Evolutionary conservation across 495 filamentous ascomycete species (phyloP), one percentile per base, ranked within the genome.

Genomic region (Talaromyces borbonicus): DNA sequence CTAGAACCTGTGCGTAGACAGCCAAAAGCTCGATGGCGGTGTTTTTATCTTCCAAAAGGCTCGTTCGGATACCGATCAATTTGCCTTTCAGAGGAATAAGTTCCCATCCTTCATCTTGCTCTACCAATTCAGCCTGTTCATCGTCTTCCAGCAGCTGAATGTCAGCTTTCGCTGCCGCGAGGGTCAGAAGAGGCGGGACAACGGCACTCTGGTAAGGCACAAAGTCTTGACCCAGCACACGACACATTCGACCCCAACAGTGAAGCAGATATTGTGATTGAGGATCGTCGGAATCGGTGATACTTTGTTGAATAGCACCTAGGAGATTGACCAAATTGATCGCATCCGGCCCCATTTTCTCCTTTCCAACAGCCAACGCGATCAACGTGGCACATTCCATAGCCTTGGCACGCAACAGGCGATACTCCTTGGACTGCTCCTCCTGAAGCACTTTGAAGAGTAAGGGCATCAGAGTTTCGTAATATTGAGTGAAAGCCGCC

Each of bases 361-460:
- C 83, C 63, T 90, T 88, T 19, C 93, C 92, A 47, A 99, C 93
- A 11, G 93, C 93, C 24, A 99, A 69, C 6, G 93, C 90, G 57
- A 99, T 97, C 33, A 99, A 66, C 11, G 93, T 97, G 25, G 93
- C 93, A 62, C 93, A 99, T 69, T 99, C 93, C 93, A 99, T 99
- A 8, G 93, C 93, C 71, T 99, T 99, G 11, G 93, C 90, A 51
- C 89, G 79, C 22, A 99, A 77, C 23, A 97, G 63, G 33, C 93
- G 75, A 61, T 86, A 85, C 55, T 99, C 93, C 68, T 93, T 97
- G 16, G 85, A 85, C 52, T 86, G 87, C 54, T 94, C 87, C 52
- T 88, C 77, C 58, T 81, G 78, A 22, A 99, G 69, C 20, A 97
- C 90, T 50, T 81, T 83, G 56, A 97, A 88, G 7, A 99, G 72